These are phyloP conservation scores for Penicillium sp. DNA, from an alignment of 2,329 filamentous ascomycete species.

Conservation along the genomic window DNA sequence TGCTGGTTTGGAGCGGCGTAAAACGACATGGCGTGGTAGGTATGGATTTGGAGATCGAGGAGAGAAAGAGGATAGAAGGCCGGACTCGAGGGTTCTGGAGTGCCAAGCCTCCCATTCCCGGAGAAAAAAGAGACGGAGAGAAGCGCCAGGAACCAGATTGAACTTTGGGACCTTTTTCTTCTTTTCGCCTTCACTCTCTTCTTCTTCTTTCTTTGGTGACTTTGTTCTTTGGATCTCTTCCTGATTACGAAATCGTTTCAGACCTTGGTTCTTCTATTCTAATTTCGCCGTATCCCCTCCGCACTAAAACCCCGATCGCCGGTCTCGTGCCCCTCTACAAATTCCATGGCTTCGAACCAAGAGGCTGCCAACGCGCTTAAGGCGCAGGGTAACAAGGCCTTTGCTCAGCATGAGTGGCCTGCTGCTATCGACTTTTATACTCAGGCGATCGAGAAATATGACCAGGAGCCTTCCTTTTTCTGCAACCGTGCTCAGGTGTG, in stretches of 20 bases:
- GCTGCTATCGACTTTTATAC: constrained; percentile 79
- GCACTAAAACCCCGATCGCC: constrained; percentile 14
- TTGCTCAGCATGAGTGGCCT: constrained; percentile 82
- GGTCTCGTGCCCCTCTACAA: constrained; percentile 29
- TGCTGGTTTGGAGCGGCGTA: constrained; percentile 73
- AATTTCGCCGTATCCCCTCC: constrained; percentile 1
- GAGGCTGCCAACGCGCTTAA: constrained; percentile 82
- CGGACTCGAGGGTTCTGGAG: constrained; percentile 25
- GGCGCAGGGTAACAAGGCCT: constrained; percentile 92
- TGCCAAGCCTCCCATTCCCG: constrained; percentile 32
- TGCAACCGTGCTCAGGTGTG: constrained; percentile 91
- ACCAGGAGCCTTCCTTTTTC: constrained; percentile 83
- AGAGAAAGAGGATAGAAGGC: constrained; percentile 1
- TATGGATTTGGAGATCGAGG: constrained; percentile 3
- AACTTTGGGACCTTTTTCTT: constrained; percentile 2
- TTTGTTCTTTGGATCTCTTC: neutral
- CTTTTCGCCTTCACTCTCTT: neutral
- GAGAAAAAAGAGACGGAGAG: constrained; percentile 13
- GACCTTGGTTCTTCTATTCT: neutral
- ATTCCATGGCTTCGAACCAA: constrained; percentile 40
- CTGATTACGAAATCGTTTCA: neutral
- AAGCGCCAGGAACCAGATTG: constrained; percentile 15
- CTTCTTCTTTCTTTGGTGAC: neutral
- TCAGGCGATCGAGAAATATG: constrained; percentile 81
- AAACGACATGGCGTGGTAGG: constrained; percentile 45